Evolutionary conservation across 2,329 filamentous ascomycete genomes (phyloP).

Genomic region (Fusarium goolgardi): DNA sequence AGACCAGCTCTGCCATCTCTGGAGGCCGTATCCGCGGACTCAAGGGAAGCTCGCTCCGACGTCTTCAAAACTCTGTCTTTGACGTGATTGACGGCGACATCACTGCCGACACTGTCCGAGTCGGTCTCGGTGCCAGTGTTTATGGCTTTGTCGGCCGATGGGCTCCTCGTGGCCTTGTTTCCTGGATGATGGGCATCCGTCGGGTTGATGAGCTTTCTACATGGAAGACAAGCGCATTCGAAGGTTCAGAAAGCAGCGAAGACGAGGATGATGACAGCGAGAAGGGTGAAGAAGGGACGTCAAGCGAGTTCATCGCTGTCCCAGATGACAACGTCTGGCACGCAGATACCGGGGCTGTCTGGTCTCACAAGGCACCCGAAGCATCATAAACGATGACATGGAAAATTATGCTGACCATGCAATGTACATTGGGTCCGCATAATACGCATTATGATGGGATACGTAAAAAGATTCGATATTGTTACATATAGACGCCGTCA

Average conservation of each 20-base stretch:
- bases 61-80: slow-evolving; percentile 88
- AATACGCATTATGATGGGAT: slow-evolving; percentile 41
- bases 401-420: slow-evolving; percentile 29
- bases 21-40: slow-evolving; percentile 68
- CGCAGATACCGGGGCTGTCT: slow-evolving; percentile 58
- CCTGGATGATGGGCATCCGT: slow-evolving; percentile 90
- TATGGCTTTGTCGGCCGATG: slow-evolving; percentile 89
- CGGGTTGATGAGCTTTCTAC: slow-evolving; percentile 67
- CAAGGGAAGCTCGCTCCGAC: slow-evolving; percentile 77
- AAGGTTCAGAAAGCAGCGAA: slow-evolving; percentile 52
- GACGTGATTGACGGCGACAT: slow-evolving; percentile 81
- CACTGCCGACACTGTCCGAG: slow-evolving; percentile 73
- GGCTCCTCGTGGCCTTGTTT: slow-evolving; percentile 81
- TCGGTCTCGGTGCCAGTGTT: slow-evolving; percentile 84
- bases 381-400: slow-evolving; percentile 32
- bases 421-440: slow-evolving; percentile 30
- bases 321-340: slow-evolving; percentile 57
- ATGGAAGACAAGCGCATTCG: slow-evolving; percentile 62
- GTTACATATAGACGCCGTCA: slow-evolving; percentile 49
- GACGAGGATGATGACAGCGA: slow-evolving; percentile 54
- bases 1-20: slow-evolving; percentile 66
- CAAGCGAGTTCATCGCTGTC: slow-evolving; percentile 65
- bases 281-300: slow-evolving; percentile 41
- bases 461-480: slow-evolving; percentile 43
- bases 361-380: slow-evolving; percentile 53